Percentiles rank a stretch among this genome's conserved stretches.
phyloP scores from a whole-genome alignment of 345 rosid genomes.

The Raphanus sativus region DNA sequence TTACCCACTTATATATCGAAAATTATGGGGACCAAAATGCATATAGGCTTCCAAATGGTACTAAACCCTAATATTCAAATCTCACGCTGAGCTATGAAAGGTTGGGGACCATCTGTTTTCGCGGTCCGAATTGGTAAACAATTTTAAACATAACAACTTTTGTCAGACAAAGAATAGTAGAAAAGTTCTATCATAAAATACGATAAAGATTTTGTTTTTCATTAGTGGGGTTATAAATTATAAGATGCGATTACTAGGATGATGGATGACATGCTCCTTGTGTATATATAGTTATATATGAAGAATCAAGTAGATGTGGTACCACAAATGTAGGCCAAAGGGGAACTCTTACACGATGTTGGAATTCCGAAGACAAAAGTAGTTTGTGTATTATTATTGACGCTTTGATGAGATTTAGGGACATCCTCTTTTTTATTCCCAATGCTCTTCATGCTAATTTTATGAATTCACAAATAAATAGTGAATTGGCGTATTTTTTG shows the following conservation, averaged over 20 bases:
- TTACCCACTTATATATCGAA: conserved; percentile 30
- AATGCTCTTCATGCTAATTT: not conserved
- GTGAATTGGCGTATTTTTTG: not conserved
- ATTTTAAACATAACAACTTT: not conserved
- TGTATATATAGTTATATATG: conserved; percentile 1
- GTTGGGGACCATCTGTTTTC: conserved; percentile 41
- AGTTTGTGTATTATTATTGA: conserved; percentile 22
- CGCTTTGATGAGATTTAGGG: conserved; percentile 35
- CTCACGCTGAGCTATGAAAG: conserved; percentile 35
- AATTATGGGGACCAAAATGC: conserved; percentile 38
- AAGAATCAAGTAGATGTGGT: conserved; percentile 38
- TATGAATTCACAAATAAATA: not conserved
- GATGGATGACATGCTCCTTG: conserved; percentile 31
- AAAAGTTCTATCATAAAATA: not conserved
- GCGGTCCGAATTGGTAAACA: not conserved
- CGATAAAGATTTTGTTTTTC: not conserved
- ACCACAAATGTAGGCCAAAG: conserved; percentile 44
- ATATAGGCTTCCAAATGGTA: conserved; percentile 38
- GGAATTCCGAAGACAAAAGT: conserved; percentile 34
- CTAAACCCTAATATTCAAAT: conserved; percentile 39
- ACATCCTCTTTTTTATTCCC: conserved; percentile 1
- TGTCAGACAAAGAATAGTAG: conserved; percentile 3
- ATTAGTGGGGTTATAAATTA: conserved; percentile 2
- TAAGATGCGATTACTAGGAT: conserved; percentile 25
- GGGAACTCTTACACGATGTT: conserved; percentile 43